Evolutionary conservation across 148 eudicot genomes (phyloP), one percentile per base, ranked within the genome.

Genomic region (Cornus suecica): DNA sequence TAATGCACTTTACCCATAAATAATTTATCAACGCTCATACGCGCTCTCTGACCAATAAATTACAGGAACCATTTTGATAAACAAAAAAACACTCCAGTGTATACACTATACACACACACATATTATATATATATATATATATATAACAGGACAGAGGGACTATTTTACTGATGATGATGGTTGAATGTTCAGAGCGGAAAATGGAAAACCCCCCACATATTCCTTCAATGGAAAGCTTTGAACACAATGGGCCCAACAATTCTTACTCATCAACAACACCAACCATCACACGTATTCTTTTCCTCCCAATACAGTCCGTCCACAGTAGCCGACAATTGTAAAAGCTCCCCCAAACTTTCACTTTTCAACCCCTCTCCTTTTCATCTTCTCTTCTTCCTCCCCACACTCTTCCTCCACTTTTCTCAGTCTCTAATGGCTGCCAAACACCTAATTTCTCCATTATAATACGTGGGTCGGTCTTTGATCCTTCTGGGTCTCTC

Each of bases 341-440:
- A 60, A 60, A 34, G 64, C 66, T 25, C 16, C 14, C 72, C 26
- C 71, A 16, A 23, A 62, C 74, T 74, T 56, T 42, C 56, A 76
- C 76, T 80, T 71, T 80, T 48, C 78, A 76, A n/a, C 79, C 56
- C 56, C 4, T 65, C 54, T 80, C 77, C 66, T 85, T 76, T 78
- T 51, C 42, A 52, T 78, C 48, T 24, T 20, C 63, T 78, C 48
- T 24, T 20, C 63, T 31, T 25, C 31, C 8, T 29, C 63, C 4
- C 31, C 23, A 28, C 34, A 52, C 58, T 73, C 72, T 63, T 68
- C 52, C 41, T 75, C 63, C 64, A 42, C 76, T 85, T 77, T 81
- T 75, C 71, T 75, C 72, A 67, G 75, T 76, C 83, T 78, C 79
- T 78, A 78, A 79, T 79, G 81, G 83, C 84, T 87, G 84, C 84